Evolutionary conservation across 352 stramenopile genomes (phyloP), one percentile per base, ranked within the genome.

Genomic region (Pythium brassicae): DNA sequence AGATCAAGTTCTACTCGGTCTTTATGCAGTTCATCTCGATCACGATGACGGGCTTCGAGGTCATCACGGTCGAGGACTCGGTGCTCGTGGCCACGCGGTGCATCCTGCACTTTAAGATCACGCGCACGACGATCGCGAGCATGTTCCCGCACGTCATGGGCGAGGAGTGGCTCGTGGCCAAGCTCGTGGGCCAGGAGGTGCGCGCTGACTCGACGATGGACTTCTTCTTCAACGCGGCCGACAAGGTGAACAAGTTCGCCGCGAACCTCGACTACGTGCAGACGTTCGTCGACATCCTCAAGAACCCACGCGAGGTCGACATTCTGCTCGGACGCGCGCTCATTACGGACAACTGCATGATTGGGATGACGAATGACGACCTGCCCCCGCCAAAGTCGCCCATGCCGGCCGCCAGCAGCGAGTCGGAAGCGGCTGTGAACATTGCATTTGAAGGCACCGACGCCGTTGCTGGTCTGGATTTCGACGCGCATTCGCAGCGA

Each of bases 61-160:
- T 80, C 17, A 50, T 76, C 4, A 23, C 57, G 34, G 52, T 50
- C 2, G 68, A 77, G 15, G 66, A 77, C 50, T 43, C 55, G 12
- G 71, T 83, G 44, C 23, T 78, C 3, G 66, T 83, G 29, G 57
- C 49, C 6, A 66, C 71, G 35, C 64, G 43, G 14, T 65, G 65
- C 5, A 51, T 50, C 10, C 43, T 76, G 44, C 59, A 54, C 29
- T 77, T 84, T 43, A 66, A 80, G 55, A 71, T 83, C 40, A 53
- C 80, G 12, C 52, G 63, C 22, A 73, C 71, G 34, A 81, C 74
- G 20, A 77, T 83, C 40, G 59, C 63, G 12, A 66, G 62, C 17
- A 58, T 83, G 29, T 78, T 81, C 37, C 74, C 74, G 1, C 74
- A 83, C 26, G 44, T 79, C 27, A 46, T 78, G 17, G 59, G 68